A percentile compares a stretch with the other conserved stretches of the same genome.
Conservation (phyloP, 2,329 filamentous ascomycete species). For the Volutella citrinella region DNA sequence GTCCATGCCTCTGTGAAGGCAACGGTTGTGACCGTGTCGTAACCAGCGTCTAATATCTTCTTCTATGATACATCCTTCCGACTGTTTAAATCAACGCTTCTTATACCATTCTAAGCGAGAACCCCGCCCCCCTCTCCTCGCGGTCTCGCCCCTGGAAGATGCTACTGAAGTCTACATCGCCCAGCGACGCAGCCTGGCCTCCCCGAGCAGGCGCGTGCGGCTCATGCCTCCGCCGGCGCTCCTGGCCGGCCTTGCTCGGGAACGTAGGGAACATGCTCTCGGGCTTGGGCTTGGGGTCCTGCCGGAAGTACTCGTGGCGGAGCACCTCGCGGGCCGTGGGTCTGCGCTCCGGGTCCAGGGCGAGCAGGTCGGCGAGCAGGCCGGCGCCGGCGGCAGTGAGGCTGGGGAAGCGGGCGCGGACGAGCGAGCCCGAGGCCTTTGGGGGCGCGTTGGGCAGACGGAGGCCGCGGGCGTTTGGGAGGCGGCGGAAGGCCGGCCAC, state of each 20-base stretch:
- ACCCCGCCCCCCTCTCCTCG: constrained; percentile 64
- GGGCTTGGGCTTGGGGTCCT: constrained; percentile 86
- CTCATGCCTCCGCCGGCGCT: constrained; percentile 68
- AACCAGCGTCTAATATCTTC: too few relatives aligned
- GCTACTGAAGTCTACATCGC: constrained; percentile 63
- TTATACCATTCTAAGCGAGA: constrained; percentile 59
- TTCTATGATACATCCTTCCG: not conserved
- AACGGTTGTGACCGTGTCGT: too few relatives aligned
- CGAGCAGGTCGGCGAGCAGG: constrained; percentile 67
- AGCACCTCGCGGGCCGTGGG: constrained; percentile 74
- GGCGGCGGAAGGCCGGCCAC: constrained; percentile 83
- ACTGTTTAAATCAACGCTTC: not conserved
- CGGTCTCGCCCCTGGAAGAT: constrained; percentile 66
- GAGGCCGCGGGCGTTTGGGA: constrained; percentile 82
- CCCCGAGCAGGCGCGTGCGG: constrained; percentile 83
- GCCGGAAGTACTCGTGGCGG: constrained; percentile 77
- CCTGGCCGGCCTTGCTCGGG: constrained; percentile 89
- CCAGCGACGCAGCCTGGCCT: constrained; percentile 60
- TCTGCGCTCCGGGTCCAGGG: constrained; percentile 69
- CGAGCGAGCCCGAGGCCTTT: constrained; percentile 43
- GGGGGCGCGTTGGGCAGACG: constrained; percentile 56
- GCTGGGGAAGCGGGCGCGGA: constrained; percentile 77
- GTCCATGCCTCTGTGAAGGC: too few relatives aligned
- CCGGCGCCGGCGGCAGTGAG: constrained; percentile 71
- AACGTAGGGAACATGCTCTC: constrained; percentile 96